These are phyloP conservation scores for Penicillium aurantiogriseum DNA, from an alignment of 2,329 filamentous ascomycete genomes.

Conservation along the genomic window DNA sequence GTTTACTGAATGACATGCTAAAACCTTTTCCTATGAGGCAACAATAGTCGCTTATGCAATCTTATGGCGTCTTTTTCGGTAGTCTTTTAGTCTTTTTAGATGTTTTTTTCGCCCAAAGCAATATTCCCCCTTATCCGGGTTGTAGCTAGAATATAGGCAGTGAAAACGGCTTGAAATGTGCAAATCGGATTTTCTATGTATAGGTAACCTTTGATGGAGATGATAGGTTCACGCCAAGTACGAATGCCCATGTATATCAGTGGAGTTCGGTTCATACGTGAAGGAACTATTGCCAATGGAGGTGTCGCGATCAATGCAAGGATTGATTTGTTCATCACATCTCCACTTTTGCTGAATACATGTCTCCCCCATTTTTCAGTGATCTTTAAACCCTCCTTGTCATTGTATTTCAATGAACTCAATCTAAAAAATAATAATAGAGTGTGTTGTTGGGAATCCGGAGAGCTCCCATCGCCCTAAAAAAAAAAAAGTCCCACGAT, in stretches of 20 bases:
- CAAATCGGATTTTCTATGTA: too few relatives aligned
- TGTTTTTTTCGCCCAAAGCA: too few relatives aligned
- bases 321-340: constrained; percentile 1
- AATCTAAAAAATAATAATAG: neutral
- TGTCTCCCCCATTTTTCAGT: neutral
- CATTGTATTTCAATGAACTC: neutral
- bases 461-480: neutral
- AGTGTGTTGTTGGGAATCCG: neutral
- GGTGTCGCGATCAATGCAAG: neutral
- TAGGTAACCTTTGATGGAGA: too few relatives aligned
- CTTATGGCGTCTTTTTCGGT: too few relatives aligned
- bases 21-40: too few relatives aligned
- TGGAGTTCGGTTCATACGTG: neutral
- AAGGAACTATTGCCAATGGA: neutral
- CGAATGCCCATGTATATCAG: neutral
- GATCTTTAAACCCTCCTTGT: neutral
- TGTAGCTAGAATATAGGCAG: too few relatives aligned
- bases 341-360: neutral
- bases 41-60: too few relatives aligned
- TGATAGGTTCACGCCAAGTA: neutral
- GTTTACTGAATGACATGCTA: neutral
- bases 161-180: too few relatives aligned
- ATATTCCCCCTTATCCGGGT: too few relatives aligned
- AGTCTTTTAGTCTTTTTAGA: too few relatives aligned
- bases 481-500: neutral